Evolutionary conservation across 768 basidiomycete genomes (phyloP).

Genomic region (Lactarius psammicola): DNA sequence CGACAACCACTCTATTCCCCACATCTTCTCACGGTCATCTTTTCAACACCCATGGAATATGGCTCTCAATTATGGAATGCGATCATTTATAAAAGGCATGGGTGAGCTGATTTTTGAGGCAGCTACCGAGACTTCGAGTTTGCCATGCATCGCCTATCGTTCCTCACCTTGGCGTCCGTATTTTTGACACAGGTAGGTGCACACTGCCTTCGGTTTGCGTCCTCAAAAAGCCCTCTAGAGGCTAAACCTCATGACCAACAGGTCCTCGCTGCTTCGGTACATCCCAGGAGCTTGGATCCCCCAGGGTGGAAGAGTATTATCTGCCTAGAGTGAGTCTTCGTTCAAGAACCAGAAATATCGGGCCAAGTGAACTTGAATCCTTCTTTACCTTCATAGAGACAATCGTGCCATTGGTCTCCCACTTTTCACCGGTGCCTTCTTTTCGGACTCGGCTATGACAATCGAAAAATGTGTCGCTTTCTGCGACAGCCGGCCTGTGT

Average conservation of each 20-base stretch:
- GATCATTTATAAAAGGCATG: neutral
- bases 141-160: neutral
- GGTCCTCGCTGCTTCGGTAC: neutral
- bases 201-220: too few relatives aligned
- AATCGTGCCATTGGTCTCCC: neutral
- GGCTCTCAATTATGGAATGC: neutral
- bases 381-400: neutral
- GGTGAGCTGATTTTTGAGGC: neutral
- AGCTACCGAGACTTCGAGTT: too few relatives aligned
- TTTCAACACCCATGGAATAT: neutral
- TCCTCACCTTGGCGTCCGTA: neutral
- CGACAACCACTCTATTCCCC: neutral
- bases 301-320: neutral
- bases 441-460: constrained; percentile 58
- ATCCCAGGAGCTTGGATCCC: neutral
- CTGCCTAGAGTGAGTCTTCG: neutral
- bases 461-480: constrained; percentile 48
- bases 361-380: neutral
- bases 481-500: constrained; percentile 39
- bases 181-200: neutral
- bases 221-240: neutral
- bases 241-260: neutral
- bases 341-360: too few relatives aligned
- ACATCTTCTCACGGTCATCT: neutral
- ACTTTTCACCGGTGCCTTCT: constrained; percentile 52